phyloP scores from a whole-genome alignment of 1,284 basidiomycete genomes.

The Kwoniella shivajii region DNA sequence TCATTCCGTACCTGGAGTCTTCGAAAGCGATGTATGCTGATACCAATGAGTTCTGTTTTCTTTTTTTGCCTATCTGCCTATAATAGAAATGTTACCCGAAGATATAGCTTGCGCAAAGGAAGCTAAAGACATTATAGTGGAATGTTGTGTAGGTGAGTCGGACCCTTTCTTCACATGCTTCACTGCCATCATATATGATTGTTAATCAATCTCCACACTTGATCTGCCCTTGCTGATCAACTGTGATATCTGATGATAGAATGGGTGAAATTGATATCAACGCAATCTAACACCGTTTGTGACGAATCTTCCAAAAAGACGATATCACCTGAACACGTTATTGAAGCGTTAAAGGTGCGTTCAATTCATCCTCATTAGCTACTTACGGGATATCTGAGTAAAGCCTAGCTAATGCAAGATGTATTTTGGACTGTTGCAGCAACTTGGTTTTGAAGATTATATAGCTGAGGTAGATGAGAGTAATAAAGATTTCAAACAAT shows the following conservation, averaged over 20 bases:
- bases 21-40: neutral
- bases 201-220: neutral
- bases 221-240: neutral
- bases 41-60: neutral
- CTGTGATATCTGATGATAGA: slow-evolving; percentile 61
- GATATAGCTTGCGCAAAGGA: slow-evolving; percentile 94
- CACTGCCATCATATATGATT: neutral
- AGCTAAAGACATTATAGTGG: slow-evolving; percentile 92
- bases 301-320: slow-evolving; percentile 99
- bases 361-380: neutral
- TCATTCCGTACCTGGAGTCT: neutral
- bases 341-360: slow-evolving; percentile 81
- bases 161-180: neutral
- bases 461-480: slow-evolving; percentile 93
- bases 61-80: neutral
- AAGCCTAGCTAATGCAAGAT: no score
- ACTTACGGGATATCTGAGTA: no score
- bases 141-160: slow-evolving; percentile 91
- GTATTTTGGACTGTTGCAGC: no score
- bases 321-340: slow-evolving; percentile 96
- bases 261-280: slow-evolving; percentile 96
- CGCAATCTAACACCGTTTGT: slow-evolving; percentile 97
- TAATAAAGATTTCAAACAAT: slow-evolving; percentile 65
- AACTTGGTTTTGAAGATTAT: slow-evolving; percentile 81
- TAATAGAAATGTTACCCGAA: slow-evolving; percentile 78